These are phyloP conservation scores for Nakazawaea molendinolei DNA, from an alignment of 805 yeast species.

Conservation along the genomic window DNA sequence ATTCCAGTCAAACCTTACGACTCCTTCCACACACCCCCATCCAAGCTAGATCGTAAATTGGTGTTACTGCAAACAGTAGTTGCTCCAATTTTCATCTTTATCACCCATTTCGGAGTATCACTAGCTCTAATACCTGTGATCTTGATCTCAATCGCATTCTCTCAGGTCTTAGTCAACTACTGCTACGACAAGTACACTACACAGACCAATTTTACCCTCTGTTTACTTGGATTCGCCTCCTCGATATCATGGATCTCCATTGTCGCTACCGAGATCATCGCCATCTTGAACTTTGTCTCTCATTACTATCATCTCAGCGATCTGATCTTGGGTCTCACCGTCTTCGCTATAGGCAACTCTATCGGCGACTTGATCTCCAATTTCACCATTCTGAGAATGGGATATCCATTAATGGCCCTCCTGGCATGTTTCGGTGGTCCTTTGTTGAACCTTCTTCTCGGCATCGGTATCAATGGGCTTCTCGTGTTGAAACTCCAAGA, in stretches of 20 bases:
- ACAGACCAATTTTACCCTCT: constrained; percentile 25
- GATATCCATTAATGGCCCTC: constrained; percentile 85
- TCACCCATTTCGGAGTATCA: too few relatives aligned
- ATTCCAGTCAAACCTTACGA: too few relatives aligned
- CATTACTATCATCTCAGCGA: constrained; percentile 58
- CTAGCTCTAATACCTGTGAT: too few relatives aligned
- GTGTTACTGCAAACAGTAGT: too few relatives aligned
- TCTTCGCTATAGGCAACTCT: constrained; percentile 90
- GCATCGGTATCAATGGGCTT: constrained; percentile 73
- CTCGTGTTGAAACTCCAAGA: constrained; percentile 26
- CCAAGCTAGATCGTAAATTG: too few relatives aligned
- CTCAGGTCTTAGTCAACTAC: too few relatives aligned
- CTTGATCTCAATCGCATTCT: too few relatives aligned
- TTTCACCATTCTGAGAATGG: constrained; percentile 70
- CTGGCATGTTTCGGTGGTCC: constrained; percentile 97
- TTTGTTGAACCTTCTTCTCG: constrained; percentile 65
- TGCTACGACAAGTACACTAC: constrained; percentile 11
- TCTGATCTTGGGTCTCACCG: constrained; percentile 77
- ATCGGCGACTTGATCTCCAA: constrained; percentile 86
- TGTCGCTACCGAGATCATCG: constrained; percentile 66
- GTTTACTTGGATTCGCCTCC: constrained; percentile 51
- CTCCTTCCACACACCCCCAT: too few relatives aligned
- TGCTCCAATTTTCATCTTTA: too few relatives aligned
- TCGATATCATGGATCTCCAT: constrained; percentile 65
- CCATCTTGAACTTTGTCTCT: constrained; percentile 54